phyloP scores from a whole-genome alignment of 75 land plant genomes.

The Cryptomeria japonica region DNA sequence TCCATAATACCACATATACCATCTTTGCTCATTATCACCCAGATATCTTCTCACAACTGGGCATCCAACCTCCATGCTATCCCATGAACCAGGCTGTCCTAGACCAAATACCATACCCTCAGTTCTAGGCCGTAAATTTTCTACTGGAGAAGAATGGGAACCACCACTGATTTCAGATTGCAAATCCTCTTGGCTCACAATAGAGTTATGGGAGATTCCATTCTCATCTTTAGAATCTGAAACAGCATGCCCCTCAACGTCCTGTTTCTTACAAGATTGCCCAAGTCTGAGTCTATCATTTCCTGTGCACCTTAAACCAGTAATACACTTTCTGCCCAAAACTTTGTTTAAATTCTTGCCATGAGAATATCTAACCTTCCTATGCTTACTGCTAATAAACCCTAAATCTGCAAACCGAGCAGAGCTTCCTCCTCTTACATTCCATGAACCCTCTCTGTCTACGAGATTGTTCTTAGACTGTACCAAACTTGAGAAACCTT shows the following conservation, averaged over 20 bases:
- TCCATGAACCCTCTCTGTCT: neutral
- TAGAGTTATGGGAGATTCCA: neutral
- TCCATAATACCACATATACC: constrained; percentile 89
- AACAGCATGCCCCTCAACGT: constrained; percentile 8
- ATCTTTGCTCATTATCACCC: constrained; percentile 80
- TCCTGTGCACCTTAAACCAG: neutral
- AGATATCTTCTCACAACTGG: constrained; percentile 75
- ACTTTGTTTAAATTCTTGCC: neutral
- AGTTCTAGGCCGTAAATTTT: neutral
- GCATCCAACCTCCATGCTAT: constrained; percentile 48
- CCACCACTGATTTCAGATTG: constrained; percentile 2
- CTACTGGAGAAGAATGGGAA: neutral
- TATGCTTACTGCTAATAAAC: neutral
- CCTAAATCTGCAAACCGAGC: neutral
- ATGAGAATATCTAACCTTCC: neutral
- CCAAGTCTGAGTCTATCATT: constrained; percentile 1
- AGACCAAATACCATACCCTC: constrained; percentile 58
- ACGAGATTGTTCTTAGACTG: neutral
- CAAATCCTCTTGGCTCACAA: neutral
- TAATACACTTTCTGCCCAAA: neutral
- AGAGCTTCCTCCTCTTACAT: neutral
- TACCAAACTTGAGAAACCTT: neutral
- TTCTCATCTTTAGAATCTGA: neutral
- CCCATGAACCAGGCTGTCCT: constrained; percentile 55
- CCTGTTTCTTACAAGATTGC: neutral